Conservation (phyloP, 805 yeast genomes). For the Candida coquimbonensis region DNA sequence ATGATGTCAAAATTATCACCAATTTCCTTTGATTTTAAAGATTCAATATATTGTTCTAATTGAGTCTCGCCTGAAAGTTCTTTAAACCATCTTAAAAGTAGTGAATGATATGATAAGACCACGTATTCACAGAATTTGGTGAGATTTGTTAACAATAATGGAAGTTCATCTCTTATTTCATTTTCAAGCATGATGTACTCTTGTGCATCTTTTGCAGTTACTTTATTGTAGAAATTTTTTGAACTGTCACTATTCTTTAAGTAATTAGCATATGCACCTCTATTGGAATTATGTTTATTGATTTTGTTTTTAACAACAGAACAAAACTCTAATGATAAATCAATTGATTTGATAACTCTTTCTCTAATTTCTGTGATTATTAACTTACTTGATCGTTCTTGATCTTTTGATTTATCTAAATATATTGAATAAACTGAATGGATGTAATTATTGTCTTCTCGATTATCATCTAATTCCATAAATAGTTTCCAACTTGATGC, state of each 20-base stretch:
- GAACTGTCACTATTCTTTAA: constrained; percentile 7
- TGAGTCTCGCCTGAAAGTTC: constrained; percentile 25
- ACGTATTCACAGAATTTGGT: constrained; percentile 12
- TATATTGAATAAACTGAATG: constrained; percentile 25
- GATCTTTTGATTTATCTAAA: constrained; percentile 20
- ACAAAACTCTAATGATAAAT: constrained; percentile 20
- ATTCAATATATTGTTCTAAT: constrained; percentile 21
- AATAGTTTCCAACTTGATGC: constrained; percentile 25
- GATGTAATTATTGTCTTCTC: constrained; percentile 15
- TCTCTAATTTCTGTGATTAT: constrained; percentile 21
- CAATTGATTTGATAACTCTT: constrained; percentile 25
- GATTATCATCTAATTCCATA: constrained; percentile 21
- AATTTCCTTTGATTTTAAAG: constrained; percentile 9
- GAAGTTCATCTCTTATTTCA: constrained; percentile 26
- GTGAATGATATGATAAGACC: constrained; percentile 19
- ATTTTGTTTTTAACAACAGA: constrained; percentile 19
- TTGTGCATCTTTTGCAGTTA: constrained; percentile 12
- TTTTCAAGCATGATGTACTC: constrained; percentile 17
- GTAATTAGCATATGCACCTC: constrained; percentile 26
- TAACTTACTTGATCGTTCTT: constrained; percentile 23
- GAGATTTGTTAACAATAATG: constrained; percentile 18
- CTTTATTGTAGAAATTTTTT: constrained; percentile 1
- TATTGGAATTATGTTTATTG: constrained; percentile 25
- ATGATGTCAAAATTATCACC: constrained; percentile 32
- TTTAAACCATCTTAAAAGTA: constrained; percentile 24